Evolutionary conservation across 208 protist genomes (phyloP), one percentile per base, ranked within the genome.

Genomic region (Dictyostelium gargantuum): DNA sequence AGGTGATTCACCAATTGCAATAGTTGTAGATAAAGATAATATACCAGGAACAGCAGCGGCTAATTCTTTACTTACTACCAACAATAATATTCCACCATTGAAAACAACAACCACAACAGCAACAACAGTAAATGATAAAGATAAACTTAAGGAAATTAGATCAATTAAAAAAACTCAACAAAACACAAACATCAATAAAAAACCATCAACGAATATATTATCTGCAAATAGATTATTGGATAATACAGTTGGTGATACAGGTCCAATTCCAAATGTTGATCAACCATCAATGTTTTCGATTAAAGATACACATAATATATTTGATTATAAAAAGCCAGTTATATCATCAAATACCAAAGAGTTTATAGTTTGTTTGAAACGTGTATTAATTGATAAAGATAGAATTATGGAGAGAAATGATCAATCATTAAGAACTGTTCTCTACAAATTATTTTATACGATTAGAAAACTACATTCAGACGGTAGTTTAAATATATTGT

Each of bases 361-460:
- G 3, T 76, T 79, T 48, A n/a, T 89, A 26, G 11, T 32, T 6
- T 23, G 26, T 13, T 44, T 89, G 4, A 76, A 89, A 40, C 6
- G 29, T 0, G 70, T 89, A 23, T 5, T 61, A 5, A 68, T 42
- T 6, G 82, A 89, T 54, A 68, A 63, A 3, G 44, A 89, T 46
- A 17, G 6, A 21, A 75, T 89, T 38, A 44, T 89, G 50, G 52
- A 89, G 19, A 56, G 82, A 61, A 89, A 89, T 52, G 48, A 89
- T 35, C n/a, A 66, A 61, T 89, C 82, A 3, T 38, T 89, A 3
- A 79, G 32, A 29, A 61, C 56, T 1, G 46, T 89, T 8, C 11
- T 68, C 0, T 68, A 35, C 0, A 89, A 89, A 11, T 1, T 89
- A 46, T 42, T 46, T 0, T 61, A 23, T 38, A 89, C 82, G 0